These are phyloP conservation scores for Nigrospora sphaerica DNA, from an alignment of 2,329 filamentous ascomycete genomes.

Conservation along the genomic window DNA sequence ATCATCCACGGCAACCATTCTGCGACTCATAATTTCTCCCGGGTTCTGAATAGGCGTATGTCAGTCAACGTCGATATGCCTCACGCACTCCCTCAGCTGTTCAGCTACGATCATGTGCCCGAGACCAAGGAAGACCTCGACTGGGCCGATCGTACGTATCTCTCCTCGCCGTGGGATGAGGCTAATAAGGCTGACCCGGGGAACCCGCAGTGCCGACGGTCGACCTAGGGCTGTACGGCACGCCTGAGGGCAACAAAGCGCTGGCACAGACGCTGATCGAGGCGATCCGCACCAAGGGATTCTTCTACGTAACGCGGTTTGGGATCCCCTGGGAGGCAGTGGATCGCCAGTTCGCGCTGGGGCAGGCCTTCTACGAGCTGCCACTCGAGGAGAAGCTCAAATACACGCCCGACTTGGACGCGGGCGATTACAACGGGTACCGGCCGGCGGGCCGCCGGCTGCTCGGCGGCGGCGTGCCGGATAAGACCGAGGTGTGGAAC, in stretches of 20 bases:
- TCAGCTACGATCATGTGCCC: slow-evolving; percentile 26
- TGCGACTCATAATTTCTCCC: too few relatives aligned
- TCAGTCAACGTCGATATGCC: slow-evolving; percentile 16
- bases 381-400: slow-evolving; percentile 55
- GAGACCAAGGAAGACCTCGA: slow-evolving; percentile 28
- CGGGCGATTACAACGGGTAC: slow-evolving; percentile 51
- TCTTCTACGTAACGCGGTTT: slow-evolving; percentile 58
- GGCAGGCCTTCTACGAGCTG: slow-evolving; percentile 47
- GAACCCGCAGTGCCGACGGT: slow-evolving; percentile 20
- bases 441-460: slow-evolving; percentile 33
- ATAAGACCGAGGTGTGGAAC: slow-evolving; percentile 11
- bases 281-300: slow-evolving; percentile 32
- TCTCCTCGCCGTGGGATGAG: too few relatives aligned
- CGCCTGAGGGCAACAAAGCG: slow-evolving; percentile 18
- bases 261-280: slow-evolving; percentile 22
- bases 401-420: slow-evolving; percentile 37
- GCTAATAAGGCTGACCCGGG: not conserved
- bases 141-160: slow-evolving; percentile 25
- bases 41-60: too few relatives aligned
- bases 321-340: slow-evolving; percentile 51
- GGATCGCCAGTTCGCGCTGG: slow-evolving; percentile 52
- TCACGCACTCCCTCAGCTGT: slow-evolving; percentile 19
- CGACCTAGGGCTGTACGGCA: slow-evolving; percentile 25
- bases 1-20: too few relatives aligned
- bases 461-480: slow-evolving; percentile 4